Base-by-base conservation (phyloP, 2,329 filamentous ascomycete genomes). In the Dactylonectria macrodidyma region DNA sequence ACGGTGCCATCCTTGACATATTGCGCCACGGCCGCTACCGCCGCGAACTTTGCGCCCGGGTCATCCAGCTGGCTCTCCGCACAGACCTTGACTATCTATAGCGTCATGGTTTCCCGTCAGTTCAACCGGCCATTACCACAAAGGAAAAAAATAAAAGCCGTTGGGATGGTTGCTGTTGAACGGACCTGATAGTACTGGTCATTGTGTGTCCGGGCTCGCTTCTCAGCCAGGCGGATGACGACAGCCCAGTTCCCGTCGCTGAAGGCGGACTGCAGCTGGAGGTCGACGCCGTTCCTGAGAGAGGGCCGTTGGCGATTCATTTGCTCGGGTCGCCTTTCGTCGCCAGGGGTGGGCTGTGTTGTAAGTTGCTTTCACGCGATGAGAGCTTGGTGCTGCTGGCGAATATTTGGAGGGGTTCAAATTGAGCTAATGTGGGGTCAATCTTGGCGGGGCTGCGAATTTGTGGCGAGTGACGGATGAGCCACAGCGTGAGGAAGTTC, bases 121-220 rank as follows among this genome's bases (percentile, higher is more conserved):
- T 30, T 57, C 38, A 59, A 44, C 14, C 14, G 41, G 7, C 41
- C 41, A 44, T 3, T 14, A 6, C 8, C 8, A 44, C 7, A 7
- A 14, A 7, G 41, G 3, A 9, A 8, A n/a, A n/a, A n/a, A n/a
- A 44, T n/a, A n/a, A n/a, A 8, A n/a, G 57, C 44, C 38, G 46
- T 30, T 30, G 26, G 7, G 26, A 30, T 5, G 26, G 26, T 7
- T 30, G 26, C 7, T 30, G 26, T 30, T 30, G 26, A 30, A 57
- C 82, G 66, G 73, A 89, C 87, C 80, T 88, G 84, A 72, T 86
- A 90, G 73, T 90, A 90, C 8, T 85, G 81, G 48, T 89, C 87
- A 59, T 88, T 87, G 48, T 81, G 82, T 2, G 81, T 77, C 71
- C 84, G 84, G 64, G 81, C 80, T 33, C 86, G 81, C 77, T 88